Evolutionary conservation across 1,139 yeast species (phyloP).

Genomic region (Protomyces arabidopsidicola): DNA sequence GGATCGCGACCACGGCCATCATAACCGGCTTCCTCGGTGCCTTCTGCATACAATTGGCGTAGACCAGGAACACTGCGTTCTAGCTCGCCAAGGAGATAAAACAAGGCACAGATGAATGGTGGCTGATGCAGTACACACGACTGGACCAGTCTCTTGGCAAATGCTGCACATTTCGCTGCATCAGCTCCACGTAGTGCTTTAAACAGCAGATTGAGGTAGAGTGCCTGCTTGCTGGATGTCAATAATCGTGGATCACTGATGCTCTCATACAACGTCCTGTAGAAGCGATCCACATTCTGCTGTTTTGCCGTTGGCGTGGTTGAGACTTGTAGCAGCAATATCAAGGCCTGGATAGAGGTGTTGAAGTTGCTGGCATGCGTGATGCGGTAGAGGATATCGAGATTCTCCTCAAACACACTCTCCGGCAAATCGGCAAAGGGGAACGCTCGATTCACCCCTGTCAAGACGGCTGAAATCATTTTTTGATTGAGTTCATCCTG

Average conservation of each 20-base stretch:
- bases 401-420: slow-evolving; percentile 67
- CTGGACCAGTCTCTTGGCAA: slow-evolving; percentile 85
- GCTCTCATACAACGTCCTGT: slow-evolving; percentile 84
- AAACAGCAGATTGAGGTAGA: slow-evolving; percentile 78
- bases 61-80: slow-evolving; percentile 51
- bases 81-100: slow-evolving; percentile 68
- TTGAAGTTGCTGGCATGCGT: slow-evolving; percentile 93
- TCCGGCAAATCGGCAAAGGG: slow-evolving; percentile 80
- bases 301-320: slow-evolving; percentile 34
- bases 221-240: slow-evolving; percentile 79
- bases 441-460: slow-evolving; percentile 94
- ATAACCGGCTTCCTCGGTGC: slow-evolving; percentile 44
- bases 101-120: slow-evolving; percentile 74
- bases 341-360: slow-evolving; percentile 88
- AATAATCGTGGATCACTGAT: slow-evolving; percentile 78
- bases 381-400: slow-evolving; percentile 78
- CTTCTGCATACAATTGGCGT: slow-evolving; percentile 45
- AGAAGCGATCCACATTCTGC: slow-evolving; percentile 60
- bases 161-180: slow-evolving; percentile 69
- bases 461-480: slow-evolving; percentile 80
- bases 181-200: slow-evolving; percentile 75
- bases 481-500: slow-evolving; percentile 74
- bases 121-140: slow-evolving; percentile 62
- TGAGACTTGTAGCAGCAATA: slow-evolving; percentile 71
- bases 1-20: slow-evolving; percentile 93